Percentiles rank a stretch among this genome's conserved stretches.
Evolutionary conservation across 2,329 filamentous ascomycete genomes (phyloP).

Genomic region (Endoconidiophora laricicola): DNA sequence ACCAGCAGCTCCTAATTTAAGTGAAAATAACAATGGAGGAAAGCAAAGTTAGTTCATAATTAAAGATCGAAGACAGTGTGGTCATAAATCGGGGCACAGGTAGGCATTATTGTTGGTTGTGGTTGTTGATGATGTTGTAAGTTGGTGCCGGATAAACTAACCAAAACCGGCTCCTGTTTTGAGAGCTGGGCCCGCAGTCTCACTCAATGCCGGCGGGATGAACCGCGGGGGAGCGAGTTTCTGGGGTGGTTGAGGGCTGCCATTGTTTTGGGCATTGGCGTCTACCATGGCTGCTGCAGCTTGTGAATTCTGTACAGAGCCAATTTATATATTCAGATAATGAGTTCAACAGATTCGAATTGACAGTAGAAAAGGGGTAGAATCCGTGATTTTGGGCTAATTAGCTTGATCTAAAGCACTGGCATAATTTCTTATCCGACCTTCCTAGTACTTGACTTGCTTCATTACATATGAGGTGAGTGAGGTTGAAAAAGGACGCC

Average conservation of each 20-base stretch:
- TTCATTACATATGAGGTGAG: no score
- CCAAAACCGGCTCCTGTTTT: conserved; percentile 9
- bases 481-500: no score
- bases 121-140: background rate
- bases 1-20: conserved; percentile 26
- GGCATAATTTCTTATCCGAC: no score
- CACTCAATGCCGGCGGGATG: conserved; percentile 7
- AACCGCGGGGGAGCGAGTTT: conserved; percentile 8
- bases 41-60: no score
- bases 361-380: no score
- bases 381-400: no score
- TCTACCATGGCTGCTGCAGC: background rate
- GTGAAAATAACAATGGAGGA: no score
- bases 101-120: background rate
- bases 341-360: no score
- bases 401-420: no score
- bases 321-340: no score
- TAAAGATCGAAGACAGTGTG: background rate
- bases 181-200: conserved; percentile 5
- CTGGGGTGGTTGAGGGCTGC: background rate
- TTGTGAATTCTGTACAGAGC: no score
- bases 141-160: background rate
- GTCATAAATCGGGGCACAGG: background rate
- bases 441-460: no score
- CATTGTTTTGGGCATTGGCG: background rate